These are phyloP conservation scores for Populus ilicifolia DNA, from an alignment of 345 rosid genomes.

Conservation along the genomic window DNA sequence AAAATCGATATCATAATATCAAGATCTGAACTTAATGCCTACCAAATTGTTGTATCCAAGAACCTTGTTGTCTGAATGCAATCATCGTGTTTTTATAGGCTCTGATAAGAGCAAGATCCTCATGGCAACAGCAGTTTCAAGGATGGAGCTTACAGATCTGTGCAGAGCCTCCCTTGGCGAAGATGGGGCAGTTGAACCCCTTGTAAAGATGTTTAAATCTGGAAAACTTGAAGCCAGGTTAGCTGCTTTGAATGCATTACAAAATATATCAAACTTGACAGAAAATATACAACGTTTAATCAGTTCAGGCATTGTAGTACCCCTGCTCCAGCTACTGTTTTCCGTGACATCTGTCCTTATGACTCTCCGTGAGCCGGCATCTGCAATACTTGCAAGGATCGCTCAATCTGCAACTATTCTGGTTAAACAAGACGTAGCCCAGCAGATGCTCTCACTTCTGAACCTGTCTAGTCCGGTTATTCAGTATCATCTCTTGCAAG, in stretches of 20 bases:
- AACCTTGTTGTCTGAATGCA: background rate
- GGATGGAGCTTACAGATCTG: constrained; percentile 67
- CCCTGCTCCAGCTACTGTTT: constrained; percentile 67
- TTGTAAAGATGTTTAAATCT: constrained; percentile 52
- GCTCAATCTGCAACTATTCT: constrained; percentile 57
- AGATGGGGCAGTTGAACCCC: constrained; percentile 58
- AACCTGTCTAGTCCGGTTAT: constrained; percentile 54
- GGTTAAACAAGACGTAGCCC: constrained; percentile 57
- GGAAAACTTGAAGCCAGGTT: constrained; percentile 75
- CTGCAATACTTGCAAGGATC: constrained; percentile 60
- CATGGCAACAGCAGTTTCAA: constrained; percentile 67
- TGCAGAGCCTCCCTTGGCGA: constrained; percentile 58
- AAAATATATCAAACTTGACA: constrained; percentile 42
- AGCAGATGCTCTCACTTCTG: constrained; percentile 71
- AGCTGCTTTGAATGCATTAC: constrained; percentile 58
- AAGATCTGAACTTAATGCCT: background rate
- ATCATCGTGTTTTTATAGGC: constrained; percentile 34
- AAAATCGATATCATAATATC: background rate
- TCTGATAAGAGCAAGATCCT: constrained; percentile 76
- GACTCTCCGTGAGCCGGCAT: constrained; percentile 78
- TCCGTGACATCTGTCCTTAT: constrained; percentile 75
- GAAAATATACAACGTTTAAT: constrained; percentile 48
- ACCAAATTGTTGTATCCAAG: background rate
- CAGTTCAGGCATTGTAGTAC: constrained; percentile 45
- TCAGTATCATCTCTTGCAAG: constrained; percentile 56